These are phyloP conservation scores for Silene uniflora DNA, from an alignment of 148 eudicot species.

Conservation along the genomic window DNA sequence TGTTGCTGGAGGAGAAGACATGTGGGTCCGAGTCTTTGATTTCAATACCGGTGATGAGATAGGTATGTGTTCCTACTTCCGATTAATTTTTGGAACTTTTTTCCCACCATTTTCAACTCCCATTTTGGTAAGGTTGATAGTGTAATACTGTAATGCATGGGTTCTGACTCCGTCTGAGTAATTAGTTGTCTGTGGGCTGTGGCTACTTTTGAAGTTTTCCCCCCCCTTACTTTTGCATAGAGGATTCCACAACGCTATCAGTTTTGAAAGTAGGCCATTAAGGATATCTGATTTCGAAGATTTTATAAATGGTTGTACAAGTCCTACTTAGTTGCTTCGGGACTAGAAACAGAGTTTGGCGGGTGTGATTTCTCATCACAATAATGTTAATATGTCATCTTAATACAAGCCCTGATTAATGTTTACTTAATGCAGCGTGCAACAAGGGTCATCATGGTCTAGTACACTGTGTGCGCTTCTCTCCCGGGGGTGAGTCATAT, in stretches of 20 bases:
- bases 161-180: too few species aligned
- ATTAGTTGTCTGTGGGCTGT: too few species aligned
- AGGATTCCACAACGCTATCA: too few species aligned
- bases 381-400: neutral
- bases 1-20: slow-evolving; percentile 92
- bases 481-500: slow-evolving; percentile 96
- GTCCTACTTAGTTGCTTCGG: neutral
- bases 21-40: slow-evolving; percentile 90
- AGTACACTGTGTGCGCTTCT: slow-evolving; percentile 87
- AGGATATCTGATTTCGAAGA: too few species aligned
- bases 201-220: neutral
- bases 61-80: slow-evolving; percentile 37
- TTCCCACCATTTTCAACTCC: neutral
- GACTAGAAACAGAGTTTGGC: neutral
- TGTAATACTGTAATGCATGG: too few species aligned
- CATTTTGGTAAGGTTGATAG: neutral
- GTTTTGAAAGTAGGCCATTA: too few species aligned
- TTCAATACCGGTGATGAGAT: slow-evolving; percentile 80
- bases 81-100: neutral
- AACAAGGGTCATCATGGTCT: slow-evolving; percentile 99
- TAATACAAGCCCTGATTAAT: neutral
- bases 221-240: too few species aligned
- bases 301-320: neutral
- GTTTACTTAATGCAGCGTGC: slow-evolving; percentile 51
- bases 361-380: neutral